phyloP scores from a whole-genome alignment of 352 stramenopile genomes.

The Phytophthora pisi region DNA sequence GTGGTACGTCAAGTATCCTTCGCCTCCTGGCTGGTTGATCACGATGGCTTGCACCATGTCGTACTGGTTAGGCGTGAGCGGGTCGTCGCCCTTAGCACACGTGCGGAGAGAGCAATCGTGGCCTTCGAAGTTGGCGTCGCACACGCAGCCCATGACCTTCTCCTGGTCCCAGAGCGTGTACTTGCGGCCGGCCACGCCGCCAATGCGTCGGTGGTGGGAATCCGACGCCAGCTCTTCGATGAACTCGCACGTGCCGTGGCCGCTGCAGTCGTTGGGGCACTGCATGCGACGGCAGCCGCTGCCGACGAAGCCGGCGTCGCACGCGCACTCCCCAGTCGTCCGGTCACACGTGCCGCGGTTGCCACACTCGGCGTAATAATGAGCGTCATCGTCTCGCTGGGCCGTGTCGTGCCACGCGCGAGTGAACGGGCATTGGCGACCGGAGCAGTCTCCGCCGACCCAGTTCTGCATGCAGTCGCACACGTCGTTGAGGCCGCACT shows the following conservation, averaged over 20 bases:
- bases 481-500: constrained; percentile 63
- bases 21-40: background rate
- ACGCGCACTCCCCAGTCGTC: constrained; percentile 61
- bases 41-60: constrained; percentile 63
- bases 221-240: constrained; percentile 35
- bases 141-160: constrained; percentile 84
- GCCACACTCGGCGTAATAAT: constrained; percentile 60
- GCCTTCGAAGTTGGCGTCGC: constrained; percentile 63
- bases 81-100: constrained; percentile 70
- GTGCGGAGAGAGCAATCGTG: constrained; percentile 60
- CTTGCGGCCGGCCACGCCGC: constrained; percentile 25
- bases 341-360: constrained; percentile 9
- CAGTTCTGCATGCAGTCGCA: constrained; percentile 72
- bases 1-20: constrained; percentile 64
- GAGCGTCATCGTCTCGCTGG: constrained; percentile 49
- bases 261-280: background rate
- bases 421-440: constrained; percentile 50
- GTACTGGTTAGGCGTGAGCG: constrained; percentile 51
- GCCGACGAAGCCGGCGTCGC: constrained; percentile 77
- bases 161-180: constrained; percentile 81
- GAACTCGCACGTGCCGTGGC: constrained; percentile 26
- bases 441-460: constrained; percentile 65
- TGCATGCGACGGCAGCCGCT: background rate
- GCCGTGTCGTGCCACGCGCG: constrained; percentile 66
- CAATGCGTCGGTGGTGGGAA: background rate